Base-by-base conservation (phyloP, 495 filamentous ascomycete genomes). In the Aspergillus homomorphus region DNA sequence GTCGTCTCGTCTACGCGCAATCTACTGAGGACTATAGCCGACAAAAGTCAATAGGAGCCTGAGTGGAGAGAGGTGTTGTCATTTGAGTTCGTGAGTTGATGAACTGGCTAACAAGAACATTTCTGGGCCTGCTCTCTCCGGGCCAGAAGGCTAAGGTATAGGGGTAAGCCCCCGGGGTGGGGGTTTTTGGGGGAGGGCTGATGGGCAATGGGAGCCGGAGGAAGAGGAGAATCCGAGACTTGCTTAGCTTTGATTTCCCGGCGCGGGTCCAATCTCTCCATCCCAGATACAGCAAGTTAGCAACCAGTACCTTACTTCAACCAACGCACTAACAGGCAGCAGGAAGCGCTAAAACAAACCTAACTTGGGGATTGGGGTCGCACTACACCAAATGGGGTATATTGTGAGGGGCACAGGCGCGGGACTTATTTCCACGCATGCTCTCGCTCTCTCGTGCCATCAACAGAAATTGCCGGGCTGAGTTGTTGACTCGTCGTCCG, bases 371-470 rank as follows among this genome's bases (percentile, higher is more conserved):
- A 12, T 10, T 38, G 33, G 33, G 33, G 45, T 22, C 23, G 16
- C 5, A 49, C 45, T 49, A 49, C 21, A 3, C 45, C 45, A 2
- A 14, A 49, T 20, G 14, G 45, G 21, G 45, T 49, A 49, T 49
- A 49, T 49, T 21, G 45, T 38, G 33, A 38, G 33, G 33, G 33
- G 33, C 33, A 38, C 33, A 38, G 12, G 5, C 33, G 33, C 15
- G 33, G 24, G 50, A 52, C 14, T 41, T 54, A 54, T 44, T 54
- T 54, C 51, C 51, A 54, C 51, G 51, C 51, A 44, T 43, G n/a
- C 41, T 53, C 51, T 53, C 51, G n/a, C 30, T 21, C 18, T 26
- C 41, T 22, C 10, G n/a, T 20, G 19, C 23, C 48, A 28, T 28
- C 48, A n/a, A 23, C 5, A 23, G 14, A 18, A 19, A 2, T 21